phyloP scores from a whole-genome alignment of 768 basidiomycete genomes.

The Leucocoprinus leucothites region DNA sequence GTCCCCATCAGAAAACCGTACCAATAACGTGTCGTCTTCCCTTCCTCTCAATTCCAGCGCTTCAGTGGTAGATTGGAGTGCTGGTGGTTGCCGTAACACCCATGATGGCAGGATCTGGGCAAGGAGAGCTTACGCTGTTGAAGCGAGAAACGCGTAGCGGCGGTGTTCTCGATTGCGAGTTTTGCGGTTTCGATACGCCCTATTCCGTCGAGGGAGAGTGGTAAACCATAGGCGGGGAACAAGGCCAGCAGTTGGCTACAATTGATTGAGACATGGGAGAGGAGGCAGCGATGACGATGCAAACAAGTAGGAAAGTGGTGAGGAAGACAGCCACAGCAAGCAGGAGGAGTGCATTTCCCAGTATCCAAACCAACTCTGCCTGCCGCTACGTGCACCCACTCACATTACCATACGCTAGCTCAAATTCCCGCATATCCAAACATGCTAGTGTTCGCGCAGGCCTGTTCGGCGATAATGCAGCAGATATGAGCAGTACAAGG shows the following conservation, averaged over 20 bases:
- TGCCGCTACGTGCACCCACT: no score
- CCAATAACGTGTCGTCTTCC: no score
- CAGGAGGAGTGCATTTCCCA: no score
- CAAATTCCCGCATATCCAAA: no score
- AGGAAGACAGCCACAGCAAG: no score
- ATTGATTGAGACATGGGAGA: no score
- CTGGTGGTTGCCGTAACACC: neutral
- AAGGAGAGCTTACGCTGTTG: slow-evolving; percentile 54
- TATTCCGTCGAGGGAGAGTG: slow-evolving; percentile 41
- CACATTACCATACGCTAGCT: no score
- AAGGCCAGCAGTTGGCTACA: slow-evolving; percentile 44
- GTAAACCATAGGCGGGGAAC: slow-evolving; percentile 26
- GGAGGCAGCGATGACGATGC: slow-evolving; percentile 30
- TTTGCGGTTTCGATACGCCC: slow-evolving; percentile 59
- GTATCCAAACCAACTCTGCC: no score
- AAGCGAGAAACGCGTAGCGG: slow-evolving; percentile 48
- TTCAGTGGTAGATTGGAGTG: neutral
- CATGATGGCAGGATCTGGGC: slow-evolving; percentile 34
- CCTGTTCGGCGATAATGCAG: no score
- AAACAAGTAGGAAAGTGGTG: no score
- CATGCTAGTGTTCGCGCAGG: no score
- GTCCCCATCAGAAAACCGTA: slow-evolving; percentile 57
- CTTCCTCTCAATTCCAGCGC: slow-evolving; percentile 33
- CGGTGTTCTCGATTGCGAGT: slow-evolving; percentile 77
- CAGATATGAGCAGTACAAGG: no score